A percentile compares a stretch with the other conserved stretches of the same genome.
Conservation (phyloP, 2,329 filamentous ascomycete species). For the Diplodia scrobiculata region DNA sequence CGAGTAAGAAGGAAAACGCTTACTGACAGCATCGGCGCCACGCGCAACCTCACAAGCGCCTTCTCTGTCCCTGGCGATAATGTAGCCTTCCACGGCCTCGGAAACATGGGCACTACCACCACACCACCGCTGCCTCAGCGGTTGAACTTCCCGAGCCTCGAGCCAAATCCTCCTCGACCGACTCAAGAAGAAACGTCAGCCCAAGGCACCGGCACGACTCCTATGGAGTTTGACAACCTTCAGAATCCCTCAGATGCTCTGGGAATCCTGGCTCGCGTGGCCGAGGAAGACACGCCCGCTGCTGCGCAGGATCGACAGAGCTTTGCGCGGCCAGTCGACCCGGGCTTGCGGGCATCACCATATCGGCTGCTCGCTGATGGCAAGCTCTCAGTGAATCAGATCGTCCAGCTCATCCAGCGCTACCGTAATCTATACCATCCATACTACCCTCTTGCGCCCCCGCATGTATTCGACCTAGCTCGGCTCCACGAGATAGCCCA, state of each 20-base stretch:
- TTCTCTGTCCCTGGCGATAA: constrained; percentile 35
- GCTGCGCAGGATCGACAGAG: constrained; percentile 3
- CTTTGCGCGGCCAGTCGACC: constrained; percentile 37
- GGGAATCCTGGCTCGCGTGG: constrained; percentile 53
- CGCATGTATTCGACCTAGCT: constrained; percentile 58
- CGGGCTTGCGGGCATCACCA: constrained; percentile 36
- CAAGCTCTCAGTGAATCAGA: constrained; percentile 48
- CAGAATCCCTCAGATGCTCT: constrained; percentile 55
- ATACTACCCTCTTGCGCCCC: constrained; percentile 68
- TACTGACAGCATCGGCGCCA: constrained; percentile 37
- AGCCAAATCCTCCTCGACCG: constrained; percentile 12
- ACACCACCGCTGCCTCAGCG: constrained; percentile 21
- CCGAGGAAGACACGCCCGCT: constrained; percentile 37
- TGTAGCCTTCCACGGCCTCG: constrained; percentile 41
- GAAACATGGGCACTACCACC: constrained; percentile 42
- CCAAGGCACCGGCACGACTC: constrained; percentile 13
- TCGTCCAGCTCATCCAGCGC: constrained; percentile 58
- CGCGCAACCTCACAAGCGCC: constrained; percentile 32
- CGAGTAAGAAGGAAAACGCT: constrained; percentile 55
- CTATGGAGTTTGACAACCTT: constrained; percentile 47
- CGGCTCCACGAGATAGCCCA: constrained; percentile 59
- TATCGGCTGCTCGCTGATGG: constrained; percentile 50
- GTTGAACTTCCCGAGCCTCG: constrained; percentile 20
- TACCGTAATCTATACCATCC: constrained; percentile 69
- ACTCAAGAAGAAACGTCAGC: background rate